Evolutionary conservation across 805 yeast species (phyloP).

Genomic region (Monosporozyma yasuniensis): DNA sequence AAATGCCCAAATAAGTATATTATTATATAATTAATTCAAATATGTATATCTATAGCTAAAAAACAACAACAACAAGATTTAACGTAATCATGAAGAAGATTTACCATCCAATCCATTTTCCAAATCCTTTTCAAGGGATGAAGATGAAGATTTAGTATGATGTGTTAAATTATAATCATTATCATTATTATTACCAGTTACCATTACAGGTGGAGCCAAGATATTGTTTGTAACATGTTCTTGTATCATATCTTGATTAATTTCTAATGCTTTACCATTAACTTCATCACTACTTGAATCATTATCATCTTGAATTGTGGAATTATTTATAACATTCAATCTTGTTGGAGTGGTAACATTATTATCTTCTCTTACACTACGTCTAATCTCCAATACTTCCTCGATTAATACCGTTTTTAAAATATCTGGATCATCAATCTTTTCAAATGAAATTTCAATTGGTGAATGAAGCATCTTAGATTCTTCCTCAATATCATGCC

Average conservation of each 20-base stretch:
- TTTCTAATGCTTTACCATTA: background rate
- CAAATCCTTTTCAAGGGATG: constrained; percentile 49
- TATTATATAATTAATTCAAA: too few species aligned
- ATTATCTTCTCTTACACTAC: constrained; percentile 48
- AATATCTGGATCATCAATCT: constrained; percentile 66
- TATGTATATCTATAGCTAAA: background rate
- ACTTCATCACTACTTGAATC: background rate
- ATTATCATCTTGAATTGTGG: too few species aligned
- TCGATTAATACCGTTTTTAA: constrained; percentile 70
- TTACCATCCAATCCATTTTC: constrained; percentile 57
- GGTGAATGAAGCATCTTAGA: constrained; percentile 72
- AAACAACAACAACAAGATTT: too few species aligned
- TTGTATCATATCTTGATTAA: background rate
- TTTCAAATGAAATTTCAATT: constrained; percentile 61
- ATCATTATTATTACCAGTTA: constrained; percentile 13
- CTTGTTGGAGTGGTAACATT: constrained; percentile 5
- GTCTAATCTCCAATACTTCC: constrained; percentile 71
- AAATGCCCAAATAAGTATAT: too few species aligned
- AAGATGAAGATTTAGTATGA: constrained; percentile 6
- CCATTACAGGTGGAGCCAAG: constrained; percentile 7
- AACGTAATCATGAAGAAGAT: constrained; percentile 1
- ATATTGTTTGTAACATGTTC: background rate
- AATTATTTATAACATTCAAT: background rate
- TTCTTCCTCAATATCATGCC: constrained; percentile 93
- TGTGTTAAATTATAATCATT: constrained; percentile 5